Evolutionary conservation across 1,284 basidiomycete genomes (phyloP).

Genomic region (Naganishia cerealis): DNA sequence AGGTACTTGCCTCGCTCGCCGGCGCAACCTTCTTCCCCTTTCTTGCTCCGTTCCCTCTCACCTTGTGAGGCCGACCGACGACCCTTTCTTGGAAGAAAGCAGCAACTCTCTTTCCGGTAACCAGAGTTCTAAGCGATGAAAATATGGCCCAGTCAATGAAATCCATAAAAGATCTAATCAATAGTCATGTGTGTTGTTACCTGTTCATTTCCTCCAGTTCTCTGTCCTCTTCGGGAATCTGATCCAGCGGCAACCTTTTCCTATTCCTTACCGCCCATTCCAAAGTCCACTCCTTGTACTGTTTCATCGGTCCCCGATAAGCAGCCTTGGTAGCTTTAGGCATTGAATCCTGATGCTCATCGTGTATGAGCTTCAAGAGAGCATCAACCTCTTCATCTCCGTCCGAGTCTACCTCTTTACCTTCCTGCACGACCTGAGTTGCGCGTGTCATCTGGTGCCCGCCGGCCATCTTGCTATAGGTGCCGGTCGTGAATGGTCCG

Average conservation of each 20-base stretch:
- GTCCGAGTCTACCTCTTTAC: neutral
- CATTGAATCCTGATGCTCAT: conserved; percentile 4
- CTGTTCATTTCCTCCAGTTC: neutral
- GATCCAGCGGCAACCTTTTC: neutral
- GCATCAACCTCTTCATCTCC: conserved; percentile 1
- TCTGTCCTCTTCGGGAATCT: neutral
- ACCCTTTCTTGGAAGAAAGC: conserved; percentile 2
- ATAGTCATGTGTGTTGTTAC: neutral
- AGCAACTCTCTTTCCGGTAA: neutral
- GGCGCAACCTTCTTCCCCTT: conserved; percentile 14
- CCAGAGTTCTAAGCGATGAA: neutral
- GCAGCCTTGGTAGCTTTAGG: conserved; percentile 6
- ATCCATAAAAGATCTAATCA: neutral
- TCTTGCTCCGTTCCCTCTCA: neutral
- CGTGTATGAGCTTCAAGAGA: neutral
- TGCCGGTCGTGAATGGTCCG: too few species aligned
- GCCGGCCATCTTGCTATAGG: neutral
- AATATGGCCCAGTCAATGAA: neutral
- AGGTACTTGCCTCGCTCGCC: neutral
- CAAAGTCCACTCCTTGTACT: neutral
- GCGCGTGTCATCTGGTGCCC: conserved; percentile 14
- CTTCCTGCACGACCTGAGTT: conserved; percentile 8
- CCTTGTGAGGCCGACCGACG: conserved; percentile 5
- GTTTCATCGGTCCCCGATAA: neutral
- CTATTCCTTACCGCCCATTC: conserved; percentile 2